Evolutionary conservation across 345 rosid species (phyloP), one percentile per base, ranked within the genome.

Genomic region (Sisymbrium irio): DNA sequence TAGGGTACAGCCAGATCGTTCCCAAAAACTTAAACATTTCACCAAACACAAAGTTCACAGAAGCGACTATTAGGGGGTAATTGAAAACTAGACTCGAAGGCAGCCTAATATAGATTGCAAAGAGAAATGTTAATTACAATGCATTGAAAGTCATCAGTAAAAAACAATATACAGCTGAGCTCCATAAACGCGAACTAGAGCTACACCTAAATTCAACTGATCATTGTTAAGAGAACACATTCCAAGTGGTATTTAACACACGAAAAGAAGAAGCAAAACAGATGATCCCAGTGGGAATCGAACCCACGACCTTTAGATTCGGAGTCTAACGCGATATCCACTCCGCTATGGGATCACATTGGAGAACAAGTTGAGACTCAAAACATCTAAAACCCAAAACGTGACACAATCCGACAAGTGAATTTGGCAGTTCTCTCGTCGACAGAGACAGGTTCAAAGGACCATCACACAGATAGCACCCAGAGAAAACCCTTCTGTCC

Each of bases 251-350:
- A 60, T 3, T 4, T 1, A 11, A 6, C 35, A 15, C 49, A 15
- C 7, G 14, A 3, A n/a, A 32, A 32, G 56, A 19, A 6, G 4
- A 35, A 58, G 4, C 12, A 46, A 74, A 30, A 39, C 27, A 8
- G 57, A 60, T 73, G 97, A 93, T 89, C 97, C 85, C 98, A 91
- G 96, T 91, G 98, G 95, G 96, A 84, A 63, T 94, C 91, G 90
- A 94, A 94, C 97, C 97, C 96, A 88, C 97, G 95, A 89, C 98
- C 96, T 91, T 87, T 86, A 88, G 97, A 91, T 93, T 53, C 97
- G 97, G 98, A 91, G 90, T 91, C 97, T 91, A 91, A 91, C 89
- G 96, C 97, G 92, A 91, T 89, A 89, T 94, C 96, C 93, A 91
- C 97, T 91, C 94, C 91, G 88, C 97, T 91, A 94, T 89, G 98